These are phyloP conservation scores for Scheffersomyces stambukii DNA, from an alignment of 1,139 yeast genomes.

Conservation along the genomic window DNA sequence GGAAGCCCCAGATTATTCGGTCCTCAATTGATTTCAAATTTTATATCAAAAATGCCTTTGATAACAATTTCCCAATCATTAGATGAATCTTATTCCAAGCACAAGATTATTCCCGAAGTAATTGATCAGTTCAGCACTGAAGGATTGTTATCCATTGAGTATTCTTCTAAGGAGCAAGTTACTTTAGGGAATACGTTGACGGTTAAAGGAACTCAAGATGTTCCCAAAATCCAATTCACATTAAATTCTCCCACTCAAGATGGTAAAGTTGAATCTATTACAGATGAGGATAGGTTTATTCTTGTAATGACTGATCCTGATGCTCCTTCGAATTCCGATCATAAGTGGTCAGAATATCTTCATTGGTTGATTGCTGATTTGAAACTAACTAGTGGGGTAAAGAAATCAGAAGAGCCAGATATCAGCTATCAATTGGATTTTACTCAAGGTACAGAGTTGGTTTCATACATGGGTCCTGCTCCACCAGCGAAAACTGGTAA, in stretches of 20 bases:
- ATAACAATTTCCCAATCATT: slow-evolving; percentile 64
- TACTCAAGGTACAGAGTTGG: slow-evolving; percentile 32
- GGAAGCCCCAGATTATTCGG: too few relatives aligned
- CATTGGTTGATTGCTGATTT: slow-evolving; percentile 74
- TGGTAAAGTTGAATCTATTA: slow-evolving; percentile 33
- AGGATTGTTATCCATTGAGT: slow-evolving; percentile 45
- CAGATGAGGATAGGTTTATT: slow-evolving; percentile 56
- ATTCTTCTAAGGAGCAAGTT: slow-evolving; percentile 56
- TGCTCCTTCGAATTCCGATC: slow-evolving; percentile 80
- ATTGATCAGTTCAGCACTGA: slow-evolving; percentile 44
- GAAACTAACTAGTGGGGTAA: slow-evolving; percentile 32
- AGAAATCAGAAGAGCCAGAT: slow-evolving; percentile 22
- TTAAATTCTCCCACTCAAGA: slow-evolving; percentile 43
- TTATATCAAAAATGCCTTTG: slow-evolving; percentile 16
- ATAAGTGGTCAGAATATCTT: slow-evolving; percentile 83
- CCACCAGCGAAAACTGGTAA: slow-evolving; percentile 82
- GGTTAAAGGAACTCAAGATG: slow-evolving; percentile 59
- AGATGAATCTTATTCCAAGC: slow-evolving; percentile 56
- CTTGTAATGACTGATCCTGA: slow-evolving; percentile 88
- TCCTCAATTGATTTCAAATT: too few relatives aligned
- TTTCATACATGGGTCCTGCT: slow-evolving; percentile 69
- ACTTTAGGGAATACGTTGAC: slow-evolving; percentile 74
- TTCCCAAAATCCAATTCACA: slow-evolving; percentile 66
- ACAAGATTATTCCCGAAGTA: slow-evolving; percentile 62
- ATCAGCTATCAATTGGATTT: slow-evolving; percentile 35